phyloP scores from a whole-genome alignment of 148 eudicot species.

The Vaccinium vitisidaea region DNA sequence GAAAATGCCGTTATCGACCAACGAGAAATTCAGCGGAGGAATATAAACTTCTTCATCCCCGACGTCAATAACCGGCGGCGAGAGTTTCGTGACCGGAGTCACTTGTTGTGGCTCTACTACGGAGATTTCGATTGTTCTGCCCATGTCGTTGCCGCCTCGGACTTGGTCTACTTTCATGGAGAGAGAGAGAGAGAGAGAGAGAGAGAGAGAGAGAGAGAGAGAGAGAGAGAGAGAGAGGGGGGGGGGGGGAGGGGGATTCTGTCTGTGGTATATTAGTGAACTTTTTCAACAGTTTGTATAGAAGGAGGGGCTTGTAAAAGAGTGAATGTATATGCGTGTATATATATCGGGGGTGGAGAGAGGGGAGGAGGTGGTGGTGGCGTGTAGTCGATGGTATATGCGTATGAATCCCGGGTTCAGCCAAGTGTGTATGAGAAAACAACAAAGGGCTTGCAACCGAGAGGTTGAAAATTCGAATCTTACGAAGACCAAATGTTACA shows the following conservation, averaged over 20 bases:
- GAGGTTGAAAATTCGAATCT: too few relatives aligned
- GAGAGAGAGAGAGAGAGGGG: conserved; percentile 11
- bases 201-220: conserved; percentile 11
- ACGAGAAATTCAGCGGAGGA: conserved; percentile 81
- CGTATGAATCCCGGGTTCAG: background rate
- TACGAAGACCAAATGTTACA: too few relatives aligned
- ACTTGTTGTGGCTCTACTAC: conserved; percentile 19
- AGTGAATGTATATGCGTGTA: background rate
- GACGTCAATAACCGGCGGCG: background rate
- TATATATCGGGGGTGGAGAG: background rate
- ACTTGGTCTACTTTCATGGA: conserved; percentile 21
- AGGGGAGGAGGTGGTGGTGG: conserved; percentile 21
- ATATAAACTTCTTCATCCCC: conserved; percentile 36
- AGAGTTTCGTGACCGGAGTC: background rate
- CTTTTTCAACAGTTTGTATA: background rate
- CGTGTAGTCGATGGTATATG: conserved; percentile 24
- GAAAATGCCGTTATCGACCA: conserved; percentile 84
- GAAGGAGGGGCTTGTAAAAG: background rate
- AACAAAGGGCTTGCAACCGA: too few relatives aligned
- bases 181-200: conserved; percentile 12
- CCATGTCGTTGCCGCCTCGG: conserved; percentile 20
- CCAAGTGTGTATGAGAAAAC: too few relatives aligned
- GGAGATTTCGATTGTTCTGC: conserved; percentile 40
- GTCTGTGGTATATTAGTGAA: background rate
- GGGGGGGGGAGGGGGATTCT: conserved; percentile 12